phyloP scores from a whole-genome alignment of 495 filamentous ascomycete genomes.

The Schizothecium vesticola region DNA sequence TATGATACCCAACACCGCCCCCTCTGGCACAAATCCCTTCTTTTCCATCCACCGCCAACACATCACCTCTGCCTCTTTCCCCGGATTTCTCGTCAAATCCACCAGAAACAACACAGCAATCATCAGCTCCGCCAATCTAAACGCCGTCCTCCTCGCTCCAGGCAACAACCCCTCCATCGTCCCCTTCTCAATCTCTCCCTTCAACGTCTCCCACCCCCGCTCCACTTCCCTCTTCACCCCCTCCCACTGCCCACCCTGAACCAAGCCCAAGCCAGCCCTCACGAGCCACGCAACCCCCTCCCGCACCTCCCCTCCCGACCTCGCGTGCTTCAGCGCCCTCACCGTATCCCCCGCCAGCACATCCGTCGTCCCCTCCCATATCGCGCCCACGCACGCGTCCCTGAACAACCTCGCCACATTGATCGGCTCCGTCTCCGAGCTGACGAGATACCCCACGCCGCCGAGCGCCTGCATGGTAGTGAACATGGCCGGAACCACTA shows the following conservation, averaged over 20 bases:
- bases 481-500: conserved; percentile 46
- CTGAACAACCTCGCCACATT: conserved; percentile 62
- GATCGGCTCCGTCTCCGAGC: conserved; percentile 50
- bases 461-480: conserved; percentile 67
- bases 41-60: conserved; percentile 26
- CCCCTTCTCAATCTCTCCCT: conserved; percentile 11
- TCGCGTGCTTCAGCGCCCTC: conserved; percentile 47
- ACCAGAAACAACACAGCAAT: conserved; percentile 30
- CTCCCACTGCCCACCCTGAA: not conserved
- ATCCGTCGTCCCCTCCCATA: conserved; percentile 74
- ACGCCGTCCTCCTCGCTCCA: conserved; percentile 31
- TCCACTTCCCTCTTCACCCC: not conserved
- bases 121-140: conserved; percentile 31
- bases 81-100: conserved; percentile 24
- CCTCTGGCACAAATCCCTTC: conserved; percentile 18
- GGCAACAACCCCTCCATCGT: conserved; percentile 24
- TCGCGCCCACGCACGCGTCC: conserved; percentile 59
- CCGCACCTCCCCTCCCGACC: conserved; percentile 35
- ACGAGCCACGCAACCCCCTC: conserved; percentile 37
- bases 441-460: conserved; percentile 70
- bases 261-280: not conserved
- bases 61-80: conserved; percentile 24
- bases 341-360: conserved; percentile 60
- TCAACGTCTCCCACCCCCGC: conserved; percentile 23
- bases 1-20: not conserved